phyloP scores from a whole-genome alignment of 305 asterid species.

The Fraxinus ornus region DNA sequence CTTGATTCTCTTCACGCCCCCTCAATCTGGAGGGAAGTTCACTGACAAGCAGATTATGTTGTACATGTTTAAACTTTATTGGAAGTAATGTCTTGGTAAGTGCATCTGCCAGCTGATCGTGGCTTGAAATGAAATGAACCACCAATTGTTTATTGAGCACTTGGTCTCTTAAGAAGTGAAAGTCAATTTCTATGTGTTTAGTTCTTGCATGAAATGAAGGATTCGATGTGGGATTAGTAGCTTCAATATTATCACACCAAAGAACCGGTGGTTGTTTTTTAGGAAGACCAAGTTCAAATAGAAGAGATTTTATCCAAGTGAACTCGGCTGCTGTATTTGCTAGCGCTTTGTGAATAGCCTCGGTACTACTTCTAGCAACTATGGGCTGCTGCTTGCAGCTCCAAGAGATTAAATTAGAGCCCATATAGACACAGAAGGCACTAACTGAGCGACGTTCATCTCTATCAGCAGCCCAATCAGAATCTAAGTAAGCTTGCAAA shows the following conservation, averaged over 20 bases:
- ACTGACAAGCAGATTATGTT: neutral
- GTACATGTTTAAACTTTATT: neutral
- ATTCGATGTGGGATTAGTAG: neutral
- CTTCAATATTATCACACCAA: neutral
- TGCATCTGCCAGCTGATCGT: too few species aligned
- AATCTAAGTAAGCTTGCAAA: neutral
- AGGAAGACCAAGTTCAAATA: neutral
- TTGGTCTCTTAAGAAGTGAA: neutral
- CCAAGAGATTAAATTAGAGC: neutral
- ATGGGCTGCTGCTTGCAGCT: neutral
- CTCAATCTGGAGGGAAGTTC: neutral
- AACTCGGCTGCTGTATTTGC: neutral
- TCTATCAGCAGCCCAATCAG: neutral
- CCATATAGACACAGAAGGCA: neutral
- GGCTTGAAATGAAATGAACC: neutral
- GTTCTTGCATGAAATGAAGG: neutral
- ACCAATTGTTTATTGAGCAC: neutral
- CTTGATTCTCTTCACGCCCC: neutral
- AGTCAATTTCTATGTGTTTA: neutral
- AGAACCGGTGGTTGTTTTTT: neutral
- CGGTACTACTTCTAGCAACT: neutral
- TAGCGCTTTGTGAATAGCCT: neutral
- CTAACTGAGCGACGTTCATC: neutral
- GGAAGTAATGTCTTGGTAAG: too few species aligned
- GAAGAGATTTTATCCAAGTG: neutral